Evolutionary conservation across 2,329 filamentous ascomycete species (phyloP).

Genomic region (Colletotrichum ledebouriae): DNA sequence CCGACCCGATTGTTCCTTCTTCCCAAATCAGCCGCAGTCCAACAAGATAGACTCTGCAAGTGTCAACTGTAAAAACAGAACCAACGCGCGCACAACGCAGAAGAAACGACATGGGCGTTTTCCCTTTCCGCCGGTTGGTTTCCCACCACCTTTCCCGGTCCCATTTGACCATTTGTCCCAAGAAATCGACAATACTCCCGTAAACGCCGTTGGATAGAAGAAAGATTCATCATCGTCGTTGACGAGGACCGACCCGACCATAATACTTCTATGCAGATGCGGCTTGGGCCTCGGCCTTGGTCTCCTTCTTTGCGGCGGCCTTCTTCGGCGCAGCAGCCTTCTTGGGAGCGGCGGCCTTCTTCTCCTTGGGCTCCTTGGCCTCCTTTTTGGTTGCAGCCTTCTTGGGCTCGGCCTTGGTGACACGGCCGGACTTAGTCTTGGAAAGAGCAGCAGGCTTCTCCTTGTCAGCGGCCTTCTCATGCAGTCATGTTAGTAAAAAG

Average conservation of each 20-base stretch:
- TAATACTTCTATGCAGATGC: slow-evolving; percentile 35
- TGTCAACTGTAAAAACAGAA: slow-evolving; percentile 17
- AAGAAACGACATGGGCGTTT: slow-evolving; percentile 21
- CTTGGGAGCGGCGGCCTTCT: slow-evolving; percentile 61
- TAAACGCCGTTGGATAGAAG: slow-evolving; percentile 39
- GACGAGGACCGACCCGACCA: not conserved
- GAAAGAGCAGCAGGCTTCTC: slow-evolving; percentile 78
- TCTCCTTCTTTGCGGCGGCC: slow-evolving; percentile 54
- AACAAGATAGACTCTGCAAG: not conserved
- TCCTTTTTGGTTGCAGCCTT: slow-evolving; percentile 60
- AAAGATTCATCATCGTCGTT: slow-evolving; percentile 39
- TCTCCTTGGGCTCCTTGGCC: slow-evolving; percentile 59
- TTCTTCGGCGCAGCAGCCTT: slow-evolving; percentile 62
- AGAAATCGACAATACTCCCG: slow-evolving; percentile 32
- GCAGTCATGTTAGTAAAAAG: not conserved
- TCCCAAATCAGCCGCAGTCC: slow-evolving; percentile 9
- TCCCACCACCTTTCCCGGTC: slow-evolving; percentile 32
- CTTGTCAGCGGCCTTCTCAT: slow-evolving; percentile 69
- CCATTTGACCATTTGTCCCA: slow-evolving; percentile 34
- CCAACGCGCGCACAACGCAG: slow-evolving; percentile 2
- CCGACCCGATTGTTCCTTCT: slow-evolving; percentile 18
- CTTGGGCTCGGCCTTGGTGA: slow-evolving; percentile 77
- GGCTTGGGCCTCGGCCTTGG: slow-evolving; percentile 38
- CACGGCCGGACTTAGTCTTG: slow-evolving; percentile 89
- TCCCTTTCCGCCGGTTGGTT: slow-evolving; percentile 31